Base-by-base conservation (phyloP, 352 stramenopile species). In the Ophiocytium majus region DNA sequence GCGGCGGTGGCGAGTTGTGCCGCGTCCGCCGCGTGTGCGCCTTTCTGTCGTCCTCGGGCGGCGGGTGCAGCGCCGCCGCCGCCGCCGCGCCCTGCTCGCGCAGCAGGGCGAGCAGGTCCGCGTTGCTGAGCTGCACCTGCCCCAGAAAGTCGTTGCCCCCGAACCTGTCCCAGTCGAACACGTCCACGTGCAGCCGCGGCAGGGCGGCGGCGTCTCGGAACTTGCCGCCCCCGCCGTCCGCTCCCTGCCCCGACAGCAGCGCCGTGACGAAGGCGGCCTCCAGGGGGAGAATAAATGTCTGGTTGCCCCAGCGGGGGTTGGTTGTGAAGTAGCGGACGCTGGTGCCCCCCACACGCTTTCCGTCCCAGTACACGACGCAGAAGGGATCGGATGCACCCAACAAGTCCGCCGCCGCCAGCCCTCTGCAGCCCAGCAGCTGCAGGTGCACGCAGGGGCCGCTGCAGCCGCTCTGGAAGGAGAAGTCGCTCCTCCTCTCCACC, bases 201-300 rank as follows among this genome's bases (percentile, higher is more conserved):
- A 84, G 36, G 1, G 66, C 74, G 19, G 79, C 78, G 49, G 74
- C 50, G 17, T 71, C 71, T 37, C 34, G 64, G 64, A 76, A 76
- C 31, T 5, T 37, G 5, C 5, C 34, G 5, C 10, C 34, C 31
- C 5, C 34, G 28, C 17, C 57, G 57, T 66, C 19, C 57, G 57
- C 57, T 23, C 28, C 57, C 10, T 76, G 5, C n/a, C 76, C 63
- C 1, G n/a, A 74, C 17, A 43, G 66, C 50, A 89, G 10, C 34
- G 75, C 75, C 19, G n/a, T 76, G 50, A 89, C 32, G 32, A 89
- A 89, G 0, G 84, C 78, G 75, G 79, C 50, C 9, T 63, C 28
- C 82, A 90, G 37, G n/a, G 86, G 86, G 33, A 90, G 64, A 23
- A 90, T 82, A 71, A 90, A 90, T 31, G 86, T 87, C 76, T 89